Evolutionary conservation across 2,329 filamentous ascomycete genomes (phyloP).

Genomic region (Fusarium sp.): DNA sequence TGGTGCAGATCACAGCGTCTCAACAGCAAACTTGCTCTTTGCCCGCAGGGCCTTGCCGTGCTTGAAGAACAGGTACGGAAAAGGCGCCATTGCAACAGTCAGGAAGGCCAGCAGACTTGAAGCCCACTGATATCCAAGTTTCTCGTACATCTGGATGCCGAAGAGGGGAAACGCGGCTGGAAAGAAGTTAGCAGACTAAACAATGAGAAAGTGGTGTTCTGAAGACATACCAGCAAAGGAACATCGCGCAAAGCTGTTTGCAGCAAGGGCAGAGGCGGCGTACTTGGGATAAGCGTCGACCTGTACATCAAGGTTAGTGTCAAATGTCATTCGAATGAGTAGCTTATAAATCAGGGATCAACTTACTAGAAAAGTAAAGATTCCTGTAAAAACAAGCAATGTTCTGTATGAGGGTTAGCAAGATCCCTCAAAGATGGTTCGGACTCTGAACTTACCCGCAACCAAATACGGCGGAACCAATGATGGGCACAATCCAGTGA

Average conservation of each 20-base stretch:
- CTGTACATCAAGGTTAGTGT: neutral
- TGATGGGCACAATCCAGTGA: slow-evolving; percentile 34
- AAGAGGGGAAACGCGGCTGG: slow-evolving; percentile 30
- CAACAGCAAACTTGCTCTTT: slow-evolving; percentile 32
- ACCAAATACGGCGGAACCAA: slow-evolving; percentile 32
- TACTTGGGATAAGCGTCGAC: slow-evolving; percentile 37
- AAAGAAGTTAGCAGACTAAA: neutral
- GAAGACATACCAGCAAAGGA: slow-evolving; percentile 24
- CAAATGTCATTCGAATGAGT: neutral
- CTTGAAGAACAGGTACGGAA: slow-evolving; percentile 37
- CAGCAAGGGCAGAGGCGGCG: slow-evolving; percentile 37
- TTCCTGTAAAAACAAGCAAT: slow-evolving; percentile 22
- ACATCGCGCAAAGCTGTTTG: slow-evolving; percentile 36
- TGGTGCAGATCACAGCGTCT: neutral
- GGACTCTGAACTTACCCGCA: slow-evolving; percentile 17
- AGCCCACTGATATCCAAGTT: slow-evolving; percentile 33
- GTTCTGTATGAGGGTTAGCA: neutral
- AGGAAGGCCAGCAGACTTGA: slow-evolving; percentile 34
- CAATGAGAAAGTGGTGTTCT: rapidly evolving
- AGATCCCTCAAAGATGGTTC: neutral
- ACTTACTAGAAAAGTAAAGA: slow-evolving; percentile 35
- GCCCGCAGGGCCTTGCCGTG: slow-evolving; percentile 30
- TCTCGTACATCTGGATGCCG: slow-evolving; percentile 36
- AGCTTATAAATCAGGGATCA: no score
- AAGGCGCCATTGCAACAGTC: slow-evolving; percentile 33